A percentile compares a stretch with the other conserved stretches of the same genome.
Evolutionary conservation across 371 early-diverging fungal genomes (phyloP).

Genomic region (Haplosporangium sp.): DNA sequence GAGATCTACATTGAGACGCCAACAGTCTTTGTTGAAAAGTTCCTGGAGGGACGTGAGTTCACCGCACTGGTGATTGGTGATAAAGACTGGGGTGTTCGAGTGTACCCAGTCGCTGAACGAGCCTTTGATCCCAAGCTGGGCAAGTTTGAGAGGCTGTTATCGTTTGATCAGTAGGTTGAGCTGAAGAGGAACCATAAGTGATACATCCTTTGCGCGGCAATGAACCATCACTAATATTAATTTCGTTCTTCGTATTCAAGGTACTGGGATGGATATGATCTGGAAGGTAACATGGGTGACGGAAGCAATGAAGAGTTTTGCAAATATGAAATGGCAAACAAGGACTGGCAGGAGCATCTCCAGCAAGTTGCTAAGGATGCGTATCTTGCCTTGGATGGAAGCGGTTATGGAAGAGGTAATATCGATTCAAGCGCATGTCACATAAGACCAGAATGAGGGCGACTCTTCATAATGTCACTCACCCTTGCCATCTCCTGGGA

Average conservation of each 20-base stretch:
- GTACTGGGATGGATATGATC: slow-evolving; percentile 61
- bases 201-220: neutral
- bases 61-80: slow-evolving; percentile 59
- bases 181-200: neutral
- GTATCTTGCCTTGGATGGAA: slow-evolving; percentile 48
- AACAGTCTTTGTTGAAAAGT: slow-evolving; percentile 61
- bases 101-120: slow-evolving; percentile 61
- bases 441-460: too few relatives aligned
- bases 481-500: neutral
- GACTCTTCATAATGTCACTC: too few relatives aligned
- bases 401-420: slow-evolving; percentile 59
- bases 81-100: slow-evolving; percentile 48
- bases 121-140: slow-evolving; percentile 55
- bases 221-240: neutral
- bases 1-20: slow-evolving; percentile 31
- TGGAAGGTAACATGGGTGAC: slow-evolving; percentile 49
- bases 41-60: slow-evolving; percentile 61
- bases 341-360: slow-evolving; percentile 54
- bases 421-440: too few relatives aligned
- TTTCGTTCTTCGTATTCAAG: slow-evolving; percentile 3
- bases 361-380: slow-evolving; percentile 44
- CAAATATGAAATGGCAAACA: slow-evolving; percentile 55
- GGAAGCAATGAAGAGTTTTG: slow-evolving; percentile 38
- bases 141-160: slow-evolving; percentile 55
- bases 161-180: slow-evolving; percentile 60